Conservation (phyloP, 257 asterid genomes). For the Nicotiana tomentosiformis region DNA sequence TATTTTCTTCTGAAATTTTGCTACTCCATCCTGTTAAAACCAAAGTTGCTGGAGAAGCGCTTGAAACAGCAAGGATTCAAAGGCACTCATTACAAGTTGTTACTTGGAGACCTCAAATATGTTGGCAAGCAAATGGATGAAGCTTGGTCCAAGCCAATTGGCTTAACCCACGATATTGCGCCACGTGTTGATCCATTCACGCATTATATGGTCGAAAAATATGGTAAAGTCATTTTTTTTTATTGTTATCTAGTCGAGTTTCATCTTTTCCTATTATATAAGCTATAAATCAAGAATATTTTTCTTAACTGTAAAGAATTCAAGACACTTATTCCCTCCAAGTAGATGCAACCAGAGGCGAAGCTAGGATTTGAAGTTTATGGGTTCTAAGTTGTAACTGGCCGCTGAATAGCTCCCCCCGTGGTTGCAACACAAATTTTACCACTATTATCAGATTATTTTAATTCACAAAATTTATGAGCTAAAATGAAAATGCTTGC, state of each 20-base stretch:
- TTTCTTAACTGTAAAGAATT: neutral
- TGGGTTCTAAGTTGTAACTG: too few relatives aligned
- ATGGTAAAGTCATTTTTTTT: conserved; percentile 20
- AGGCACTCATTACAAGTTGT: conserved; percentile 40
- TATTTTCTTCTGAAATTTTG: conserved; percentile 19
- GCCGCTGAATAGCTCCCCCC: too few relatives aligned
- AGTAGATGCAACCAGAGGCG: neutral
- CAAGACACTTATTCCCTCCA: neutral
- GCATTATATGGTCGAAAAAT: conserved; percentile 24
- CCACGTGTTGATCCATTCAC: conserved; percentile 48
- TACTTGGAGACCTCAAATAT: conserved; percentile 42
- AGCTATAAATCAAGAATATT: neutral
- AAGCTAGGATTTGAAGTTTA: too few relatives aligned
- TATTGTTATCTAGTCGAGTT: neutral
- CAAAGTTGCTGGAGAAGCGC: conserved; percentile 35
- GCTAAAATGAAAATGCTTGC: conserved; percentile 6
- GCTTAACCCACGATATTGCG: conserved; percentile 39
- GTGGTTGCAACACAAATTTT: neutral
- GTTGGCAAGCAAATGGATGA: conserved; percentile 23
- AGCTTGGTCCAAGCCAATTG: conserved; percentile 49
- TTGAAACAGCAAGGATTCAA: conserved; percentile 36
- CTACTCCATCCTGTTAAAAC: conserved; percentile 34
- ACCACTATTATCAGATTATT: neutral
- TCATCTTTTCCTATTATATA: too few relatives aligned
- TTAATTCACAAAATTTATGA: neutral